Base-by-base conservation (phyloP, 345 rosid genomes). In the Kernera saxatilis region DNA sequence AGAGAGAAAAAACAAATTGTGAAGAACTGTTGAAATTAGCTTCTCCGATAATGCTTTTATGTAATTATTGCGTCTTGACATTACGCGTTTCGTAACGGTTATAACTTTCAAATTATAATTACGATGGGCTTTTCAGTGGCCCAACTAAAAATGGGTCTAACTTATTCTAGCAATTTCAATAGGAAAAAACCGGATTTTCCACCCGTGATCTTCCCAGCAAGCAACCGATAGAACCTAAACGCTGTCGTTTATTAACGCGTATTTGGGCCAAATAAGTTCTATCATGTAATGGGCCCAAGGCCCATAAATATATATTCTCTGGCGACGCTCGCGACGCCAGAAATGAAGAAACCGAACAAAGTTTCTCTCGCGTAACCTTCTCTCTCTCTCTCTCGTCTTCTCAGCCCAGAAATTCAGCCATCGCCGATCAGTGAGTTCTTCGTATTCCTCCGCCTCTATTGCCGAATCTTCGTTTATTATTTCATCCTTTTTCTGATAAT, bases 371-470 rank as follows among this genome's bases (percentile, higher is more conserved):
- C 71, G 5, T 64, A 55, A 25, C 71, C 64, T 26, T 64, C 22
- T 15, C n/a, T 32, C 32, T n/a, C 62, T 43, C 48, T 26, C 30
- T 29, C 51, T 60, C 74, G 13, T 59, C 23, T 59, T 46, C 74
- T 58, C 49, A 26, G 55, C 70, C 57, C 65, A 8, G 49, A 70
- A 50, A 27, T 36, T 26, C 51, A 23, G 10, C 66, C 43, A 48
- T 19, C 77, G 70, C 67, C 67, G 60, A 55, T 56, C 77, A 73
- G 72, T 73, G 64, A 65, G 72, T 65, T 23, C 53, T n/a, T 55
- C 33, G 3, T 5, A 13, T 72, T 7, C 35, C 64, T 56, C 10
- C 7, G n/a, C 36, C 23, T 60, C 19, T 0, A 4, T 41, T 39
- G 1, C 14, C 53, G 25, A 65, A 26, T 49, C 45, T 3, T 4